phyloP scores from a whole-genome alignment of 1,139 yeast species.

The Lodderomyces elongisporus region DNA sequence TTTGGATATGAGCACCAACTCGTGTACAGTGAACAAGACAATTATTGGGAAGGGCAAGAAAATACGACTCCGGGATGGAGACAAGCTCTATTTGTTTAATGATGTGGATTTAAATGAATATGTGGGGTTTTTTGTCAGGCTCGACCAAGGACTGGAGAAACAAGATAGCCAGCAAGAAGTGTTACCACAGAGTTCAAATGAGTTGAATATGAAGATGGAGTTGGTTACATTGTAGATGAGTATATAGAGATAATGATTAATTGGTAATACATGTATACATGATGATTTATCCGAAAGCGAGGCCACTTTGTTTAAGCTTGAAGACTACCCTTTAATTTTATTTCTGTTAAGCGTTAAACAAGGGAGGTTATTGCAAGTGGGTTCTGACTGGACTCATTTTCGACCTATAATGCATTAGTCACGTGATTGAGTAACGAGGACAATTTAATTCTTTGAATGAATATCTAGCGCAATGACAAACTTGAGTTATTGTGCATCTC shows the following conservation, averaged over 20 bases:
- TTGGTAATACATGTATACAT: background rate
- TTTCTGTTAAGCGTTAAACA: too few relatives aligned
- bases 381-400: background rate
- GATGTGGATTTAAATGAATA: conserved; percentile 50
- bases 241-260: background rate
- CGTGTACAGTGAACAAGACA: conserved; percentile 62
- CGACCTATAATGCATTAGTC: too few relatives aligned
- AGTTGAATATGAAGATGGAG: conserved; percentile 1
- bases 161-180: conserved; percentile 2
- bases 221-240: background rate
- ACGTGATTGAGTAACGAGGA: too few relatives aligned
- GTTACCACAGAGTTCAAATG: conserved; percentile 5
- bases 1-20: conserved; percentile 73
- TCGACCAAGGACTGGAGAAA: conserved; percentile 14
- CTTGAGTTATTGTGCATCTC: too few relatives aligned
- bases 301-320: background rate
- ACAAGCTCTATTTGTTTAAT: conserved; percentile 57
- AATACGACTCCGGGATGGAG: conserved; percentile 57
- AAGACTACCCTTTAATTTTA: background rate
- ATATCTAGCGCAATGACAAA: too few relatives aligned
- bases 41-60: conserved; percentile 61
- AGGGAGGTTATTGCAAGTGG: background rate
- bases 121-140: conserved; percentile 48
- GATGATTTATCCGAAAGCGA: background rate
- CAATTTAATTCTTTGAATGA: too few relatives aligned